Percentiles rank a stretch among this genome's conserved stretches.
These are phyloP conservation scores for Stylosanthes scabra DNA, from an alignment of 331 rosid species.

Conservation along the genomic window DNA sequence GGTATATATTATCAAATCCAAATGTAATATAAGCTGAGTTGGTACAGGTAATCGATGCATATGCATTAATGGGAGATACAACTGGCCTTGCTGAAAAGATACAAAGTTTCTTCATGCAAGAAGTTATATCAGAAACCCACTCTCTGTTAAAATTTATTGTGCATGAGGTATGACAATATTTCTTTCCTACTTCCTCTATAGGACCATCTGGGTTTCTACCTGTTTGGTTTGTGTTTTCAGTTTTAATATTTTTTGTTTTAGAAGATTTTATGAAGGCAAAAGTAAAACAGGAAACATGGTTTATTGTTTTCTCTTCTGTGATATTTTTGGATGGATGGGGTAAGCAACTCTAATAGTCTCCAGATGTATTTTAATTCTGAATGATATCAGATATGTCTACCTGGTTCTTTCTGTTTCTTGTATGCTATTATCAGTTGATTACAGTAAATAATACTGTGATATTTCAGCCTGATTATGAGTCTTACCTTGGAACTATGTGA, in stretches of 20 bases:
- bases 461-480: background rate
- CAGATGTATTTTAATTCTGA: background rate
- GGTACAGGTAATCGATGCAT: conserved; percentile 94
- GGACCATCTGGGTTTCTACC: conserved; percentile 24
- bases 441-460: background rate
- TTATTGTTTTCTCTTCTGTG: conserved; percentile 2
- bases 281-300: no score
- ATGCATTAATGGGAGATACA: conserved; percentile 92
- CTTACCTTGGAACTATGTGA: background rate
- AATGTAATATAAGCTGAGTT: conserved; percentile 41
- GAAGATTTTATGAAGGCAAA: no score
- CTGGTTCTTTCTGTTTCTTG: background rate
- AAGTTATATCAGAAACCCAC: conserved; percentile 92
- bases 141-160: conserved; percentile 70
- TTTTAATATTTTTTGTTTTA: no score
- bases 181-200: conserved; percentile 24
- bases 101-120: conserved; percentile 99
- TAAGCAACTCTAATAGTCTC: background rate
- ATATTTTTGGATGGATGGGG: background rate
- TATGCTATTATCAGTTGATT: background rate
- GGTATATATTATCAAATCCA: conserved; percentile 15
- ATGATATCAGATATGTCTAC: background rate
- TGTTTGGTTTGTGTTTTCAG: no score
- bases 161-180: conserved; percentile 68
- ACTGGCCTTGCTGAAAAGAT: conserved; percentile 98